These are phyloP conservation scores for Selenicereus undatus DNA, from an alignment of 148 eudicot species.

Conservation along the genomic window DNA sequence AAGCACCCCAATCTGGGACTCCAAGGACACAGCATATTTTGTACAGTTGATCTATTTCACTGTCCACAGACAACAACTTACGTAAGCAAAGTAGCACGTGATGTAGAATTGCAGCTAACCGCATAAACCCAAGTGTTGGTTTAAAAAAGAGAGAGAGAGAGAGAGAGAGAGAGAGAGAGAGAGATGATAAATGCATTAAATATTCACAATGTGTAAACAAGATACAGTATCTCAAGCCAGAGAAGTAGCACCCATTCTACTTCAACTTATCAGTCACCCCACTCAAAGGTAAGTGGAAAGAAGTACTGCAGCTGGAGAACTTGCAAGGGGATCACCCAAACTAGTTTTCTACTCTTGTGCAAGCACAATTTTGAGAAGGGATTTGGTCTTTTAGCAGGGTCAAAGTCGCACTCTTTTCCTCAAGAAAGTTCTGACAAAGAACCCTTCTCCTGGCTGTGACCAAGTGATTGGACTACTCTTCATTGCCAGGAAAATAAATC, in stretches of 20 bases:
- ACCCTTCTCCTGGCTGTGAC: no score
- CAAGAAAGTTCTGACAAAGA: neutral
- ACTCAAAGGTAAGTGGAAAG: neutral
- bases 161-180: no score
- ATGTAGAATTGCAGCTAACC: neutral
- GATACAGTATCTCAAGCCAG: no score
- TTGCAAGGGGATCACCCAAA: neutral
- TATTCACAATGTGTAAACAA: neutral
- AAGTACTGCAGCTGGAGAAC: no score
- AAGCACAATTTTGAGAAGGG: neutral
- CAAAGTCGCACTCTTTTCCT: neutral
- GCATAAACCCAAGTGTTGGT: neutral
- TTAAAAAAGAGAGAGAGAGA: neutral
- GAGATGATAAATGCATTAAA: neutral
- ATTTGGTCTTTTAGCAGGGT: neutral
- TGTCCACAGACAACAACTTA: slow-evolving; percentile 32
- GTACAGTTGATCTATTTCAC: slow-evolving; percentile 87
- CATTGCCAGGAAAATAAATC: no score
- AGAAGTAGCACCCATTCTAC: neutral
- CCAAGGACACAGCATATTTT: slow-evolving; percentile 95
- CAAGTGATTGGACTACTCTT: no score
- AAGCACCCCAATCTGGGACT: slow-evolving; percentile 60
- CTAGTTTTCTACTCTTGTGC: neutral
- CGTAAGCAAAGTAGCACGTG: slow-evolving; percentile 9
- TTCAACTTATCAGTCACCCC: neutral